These are phyloP conservation scores for Camelina sativa DNA, from an alignment of 345 rosid genomes.

Conservation along the genomic window DNA sequence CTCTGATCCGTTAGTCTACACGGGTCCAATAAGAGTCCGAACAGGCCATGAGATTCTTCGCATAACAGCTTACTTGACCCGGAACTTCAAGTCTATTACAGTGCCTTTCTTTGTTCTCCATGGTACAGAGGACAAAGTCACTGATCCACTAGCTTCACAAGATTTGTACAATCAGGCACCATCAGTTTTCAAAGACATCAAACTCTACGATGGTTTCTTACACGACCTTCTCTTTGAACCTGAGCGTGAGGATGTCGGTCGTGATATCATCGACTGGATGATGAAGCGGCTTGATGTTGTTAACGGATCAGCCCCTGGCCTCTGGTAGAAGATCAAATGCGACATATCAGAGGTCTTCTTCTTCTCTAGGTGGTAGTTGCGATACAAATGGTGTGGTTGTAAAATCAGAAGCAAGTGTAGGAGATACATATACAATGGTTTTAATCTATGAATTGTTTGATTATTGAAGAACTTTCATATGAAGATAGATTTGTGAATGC, in stretches of 20 bases:
- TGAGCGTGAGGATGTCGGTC: constrained; percentile 79
- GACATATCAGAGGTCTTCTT: constrained; percentile 22
- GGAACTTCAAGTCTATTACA: constrained; percentile 66
- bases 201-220: constrained; percentile 89
- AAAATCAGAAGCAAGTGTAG: constrained; percentile 30
- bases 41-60: constrained; percentile 95
- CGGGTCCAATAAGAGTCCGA: constrained; percentile 95
- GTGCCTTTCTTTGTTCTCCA: constrained; percentile 94
- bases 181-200: constrained; percentile 79
- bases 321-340: constrained; percentile 33
- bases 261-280: constrained; percentile 90
- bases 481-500: too few relatives aligned
- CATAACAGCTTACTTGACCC: constrained; percentile 71
- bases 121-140: constrained; percentile 90
- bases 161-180: constrained; percentile 81
- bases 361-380: constrained; percentile 37
- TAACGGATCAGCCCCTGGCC: constrained; percentile 34
- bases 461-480: too few relatives aligned
- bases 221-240: constrained; percentile 97
- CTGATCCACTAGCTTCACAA: constrained; percentile 90
- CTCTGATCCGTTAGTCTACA: constrained; percentile 93
- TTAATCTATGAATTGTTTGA: constrained; percentile 11
- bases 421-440: constrained; percentile 6
- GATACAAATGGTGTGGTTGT: constrained; percentile 34
- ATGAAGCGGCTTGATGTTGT: constrained; percentile 57